These are phyloP conservation scores for Phytophthora hibernalis DNA, from an alignment of 352 stramenopile genomes.

Conservation along the genomic window DNA sequence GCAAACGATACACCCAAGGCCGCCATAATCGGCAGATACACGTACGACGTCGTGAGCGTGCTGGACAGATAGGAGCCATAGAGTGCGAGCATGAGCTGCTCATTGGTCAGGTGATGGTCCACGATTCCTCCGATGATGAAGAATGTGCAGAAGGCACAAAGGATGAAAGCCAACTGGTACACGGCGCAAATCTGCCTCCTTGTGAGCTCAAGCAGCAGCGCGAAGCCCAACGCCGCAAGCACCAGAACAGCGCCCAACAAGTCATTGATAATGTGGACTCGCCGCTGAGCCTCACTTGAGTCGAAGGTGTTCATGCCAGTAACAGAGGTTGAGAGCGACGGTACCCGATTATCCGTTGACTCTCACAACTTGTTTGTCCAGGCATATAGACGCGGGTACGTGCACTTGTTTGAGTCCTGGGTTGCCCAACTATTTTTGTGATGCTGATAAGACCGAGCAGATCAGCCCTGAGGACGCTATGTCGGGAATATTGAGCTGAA, in stretches of 20 bases:
- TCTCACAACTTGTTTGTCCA: constrained; percentile 13
- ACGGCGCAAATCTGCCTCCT: constrained; percentile 69
- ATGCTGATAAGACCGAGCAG: constrained; percentile 10
- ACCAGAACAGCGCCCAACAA: constrained; percentile 72
- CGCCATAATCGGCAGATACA: constrained; percentile 61
- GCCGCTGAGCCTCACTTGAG: constrained; percentile 34
- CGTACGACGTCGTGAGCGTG: constrained; percentile 61
- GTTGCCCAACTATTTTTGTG: constrained; percentile 3
- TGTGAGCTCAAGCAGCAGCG: constrained; percentile 72
- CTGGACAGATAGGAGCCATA: constrained; percentile 64
- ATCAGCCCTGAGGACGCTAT: constrained; percentile 16
- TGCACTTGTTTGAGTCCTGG: neutral
- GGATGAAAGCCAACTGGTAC: constrained; percentile 75
- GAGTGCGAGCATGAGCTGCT: constrained; percentile 75
- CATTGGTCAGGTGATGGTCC: constrained; percentile 75
- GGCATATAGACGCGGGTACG: constrained; percentile 3
- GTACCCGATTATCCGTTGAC: constrained; percentile 17
- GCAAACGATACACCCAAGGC: constrained; percentile 46
- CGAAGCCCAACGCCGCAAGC: constrained; percentile 55
- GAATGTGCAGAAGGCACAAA: constrained; percentile 54
- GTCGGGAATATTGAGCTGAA: neutral
- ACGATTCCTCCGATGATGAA: constrained; percentile 77
- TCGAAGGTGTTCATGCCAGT: constrained; percentile 26
- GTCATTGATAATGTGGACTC: constrained; percentile 80
- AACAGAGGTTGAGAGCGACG: neutral